Conservation (phyloP, 23 red algal species). For the Cyanidiococcus yangmingshanensis region DNA sequence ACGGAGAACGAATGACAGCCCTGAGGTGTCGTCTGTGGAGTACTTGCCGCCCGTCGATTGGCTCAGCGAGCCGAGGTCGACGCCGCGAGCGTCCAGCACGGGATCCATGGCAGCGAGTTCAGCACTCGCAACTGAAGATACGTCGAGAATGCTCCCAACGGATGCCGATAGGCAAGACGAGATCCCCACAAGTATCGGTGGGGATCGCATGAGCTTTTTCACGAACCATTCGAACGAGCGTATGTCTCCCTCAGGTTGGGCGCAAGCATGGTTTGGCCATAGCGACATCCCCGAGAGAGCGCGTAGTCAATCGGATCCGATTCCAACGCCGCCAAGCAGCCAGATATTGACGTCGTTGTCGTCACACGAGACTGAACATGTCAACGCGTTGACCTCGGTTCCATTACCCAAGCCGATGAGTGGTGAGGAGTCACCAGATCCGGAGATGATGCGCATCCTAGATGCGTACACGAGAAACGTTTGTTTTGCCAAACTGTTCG, state of each 20-base stretch:
- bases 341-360: too few species aligned
- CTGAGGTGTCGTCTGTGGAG: not conserved
- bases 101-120: not conserved
- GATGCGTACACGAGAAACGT: not conserved
- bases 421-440: not conserved
- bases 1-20: not conserved
- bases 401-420: too few species aligned
- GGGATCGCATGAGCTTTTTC: not conserved
- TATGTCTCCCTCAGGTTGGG: not conserved
- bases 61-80: not conserved
- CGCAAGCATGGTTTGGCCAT: not conserved
- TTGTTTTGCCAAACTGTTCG: not conserved
- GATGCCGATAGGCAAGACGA: not conserved
- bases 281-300: not conserved
- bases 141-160: not conserved
- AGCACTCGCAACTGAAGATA: not conserved
- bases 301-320: not conserved
- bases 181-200: not conserved
- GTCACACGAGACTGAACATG: too few species aligned
- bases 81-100: not conserved
- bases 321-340: too few species aligned
- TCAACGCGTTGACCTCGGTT: too few species aligned
- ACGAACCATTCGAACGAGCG: not conserved
- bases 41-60: not conserved
- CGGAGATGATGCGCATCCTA: not conserved